Conservation (phyloP, 352 stramenopile genomes). For the Thraustochytrium striatum region DNA sequence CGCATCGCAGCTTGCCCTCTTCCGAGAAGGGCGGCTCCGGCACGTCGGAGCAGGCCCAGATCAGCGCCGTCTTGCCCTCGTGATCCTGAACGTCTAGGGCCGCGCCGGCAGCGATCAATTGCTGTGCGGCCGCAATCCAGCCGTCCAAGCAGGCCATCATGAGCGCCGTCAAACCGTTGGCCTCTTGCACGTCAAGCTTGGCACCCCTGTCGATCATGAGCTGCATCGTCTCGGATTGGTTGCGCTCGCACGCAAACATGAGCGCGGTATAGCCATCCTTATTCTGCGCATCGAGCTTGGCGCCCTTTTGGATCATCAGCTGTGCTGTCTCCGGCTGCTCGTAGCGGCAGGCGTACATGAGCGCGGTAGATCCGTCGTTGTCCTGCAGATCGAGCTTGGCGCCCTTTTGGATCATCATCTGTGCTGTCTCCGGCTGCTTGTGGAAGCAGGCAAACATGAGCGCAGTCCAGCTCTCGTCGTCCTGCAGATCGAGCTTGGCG, state of each 20-base stretch:
- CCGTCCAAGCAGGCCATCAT: background rate
- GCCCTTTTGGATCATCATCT: background rate
- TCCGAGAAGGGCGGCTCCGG: no score
- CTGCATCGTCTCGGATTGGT: background rate
- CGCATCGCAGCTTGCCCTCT: no score
- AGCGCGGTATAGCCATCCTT: background rate
- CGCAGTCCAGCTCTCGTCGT: conserved; percentile 9
- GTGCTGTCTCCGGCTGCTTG: background rate
- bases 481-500: background rate
- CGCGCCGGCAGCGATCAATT: background rate
- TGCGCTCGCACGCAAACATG: conserved; percentile 21
- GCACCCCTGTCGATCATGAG: conserved; percentile 4
- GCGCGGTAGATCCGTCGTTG: conserved; percentile 7
- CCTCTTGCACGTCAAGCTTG: background rate
- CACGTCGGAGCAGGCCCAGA: background rate
- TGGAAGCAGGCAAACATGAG: conserved; percentile 27
- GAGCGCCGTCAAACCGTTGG: background rate
- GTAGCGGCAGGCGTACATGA: conserved; percentile 13
- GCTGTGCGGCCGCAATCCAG: background rate
- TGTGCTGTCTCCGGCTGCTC: background rate
- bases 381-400: background rate
- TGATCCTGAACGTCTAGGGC: background rate
- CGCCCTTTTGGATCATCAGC: conserved; percentile 1
- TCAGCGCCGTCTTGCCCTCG: background rate
- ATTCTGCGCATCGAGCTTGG: background rate